phyloP scores from a whole-genome alignment of 768 basidiomycete species.

The Collybia sordida region DNA sequence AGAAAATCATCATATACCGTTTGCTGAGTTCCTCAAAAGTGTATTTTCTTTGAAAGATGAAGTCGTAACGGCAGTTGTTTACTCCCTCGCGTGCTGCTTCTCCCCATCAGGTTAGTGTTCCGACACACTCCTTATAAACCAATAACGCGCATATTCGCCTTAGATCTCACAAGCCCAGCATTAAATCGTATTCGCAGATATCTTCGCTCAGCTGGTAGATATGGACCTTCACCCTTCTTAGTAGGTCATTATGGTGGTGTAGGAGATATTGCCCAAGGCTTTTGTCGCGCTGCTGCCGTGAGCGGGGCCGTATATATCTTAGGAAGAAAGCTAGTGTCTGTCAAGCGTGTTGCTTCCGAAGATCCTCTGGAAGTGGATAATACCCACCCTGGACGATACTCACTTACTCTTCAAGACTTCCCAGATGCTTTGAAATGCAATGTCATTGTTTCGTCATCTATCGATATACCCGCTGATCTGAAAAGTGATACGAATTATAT shows the following conservation, averaged over 20 bases:
- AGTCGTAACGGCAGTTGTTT: conserved; percentile 63
- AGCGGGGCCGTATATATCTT: conserved; percentile 73
- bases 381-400: conserved; percentile 29
- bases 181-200: conserved; percentile 72
- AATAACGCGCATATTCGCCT: conserved; percentile 6
- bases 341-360: conserved; percentile 15
- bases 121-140: background rate
- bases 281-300: conserved; percentile 85
- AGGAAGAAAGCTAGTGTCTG: conserved; percentile 43
- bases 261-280: conserved; percentile 92
- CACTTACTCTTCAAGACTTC: conserved; percentile 56
- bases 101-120: conserved; percentile 51
- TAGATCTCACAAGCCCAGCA: conserved; percentile 68
- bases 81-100: conserved; percentile 74
- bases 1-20: conserved; percentile 52
- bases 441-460: conserved; percentile 50
- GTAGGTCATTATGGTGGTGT: conserved; percentile 94
- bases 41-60: conserved; percentile 62
- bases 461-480: conserved; percentile 30
- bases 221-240: conserved; percentile 81
- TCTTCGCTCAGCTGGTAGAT: conserved; percentile 78
- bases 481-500: conserved; percentile 17
- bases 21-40: conserved; percentile 62
- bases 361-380: background rate
- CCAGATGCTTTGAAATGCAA: conserved; percentile 57